Percentiles rank a stretch among this genome's conserved stretches.
These are phyloP conservation scores for Scopulariopsis brevicaulis DNA, from an alignment of 2,329 filamentous ascomycete genomes.

Conservation along the genomic window DNA sequence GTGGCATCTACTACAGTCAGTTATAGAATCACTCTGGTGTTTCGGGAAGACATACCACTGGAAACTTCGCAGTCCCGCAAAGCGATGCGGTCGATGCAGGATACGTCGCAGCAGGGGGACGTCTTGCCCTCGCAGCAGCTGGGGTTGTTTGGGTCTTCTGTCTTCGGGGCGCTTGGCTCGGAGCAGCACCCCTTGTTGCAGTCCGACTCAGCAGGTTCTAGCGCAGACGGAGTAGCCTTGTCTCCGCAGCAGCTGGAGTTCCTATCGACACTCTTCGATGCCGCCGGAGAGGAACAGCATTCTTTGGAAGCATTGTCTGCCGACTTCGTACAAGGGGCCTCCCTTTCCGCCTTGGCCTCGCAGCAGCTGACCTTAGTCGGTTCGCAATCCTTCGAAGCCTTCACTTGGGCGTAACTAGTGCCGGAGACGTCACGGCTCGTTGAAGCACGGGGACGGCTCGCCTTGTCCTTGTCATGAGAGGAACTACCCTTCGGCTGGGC, in stretches of 20 bases:
- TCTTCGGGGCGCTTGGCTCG: not conserved
- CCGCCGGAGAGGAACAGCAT: not conserved
- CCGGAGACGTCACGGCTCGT: no score
- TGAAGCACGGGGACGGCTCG: not conserved
- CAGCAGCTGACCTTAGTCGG: not conserved
- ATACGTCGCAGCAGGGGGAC: conserved; percentile 27
- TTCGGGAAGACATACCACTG: not conserved
- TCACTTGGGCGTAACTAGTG: not conserved
- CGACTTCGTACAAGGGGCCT: not conserved
- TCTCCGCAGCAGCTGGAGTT: not conserved
- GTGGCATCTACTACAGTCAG: not conserved
- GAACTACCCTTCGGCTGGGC: no score
- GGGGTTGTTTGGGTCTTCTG: conserved; percentile 4
- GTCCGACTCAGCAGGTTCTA: not conserved
- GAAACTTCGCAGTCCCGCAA: conserved; percentile 22
- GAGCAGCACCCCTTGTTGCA: not conserved
- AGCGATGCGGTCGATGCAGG: conserved; percentile 31
- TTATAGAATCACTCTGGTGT: not conserved
- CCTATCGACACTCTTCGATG: not conserved
- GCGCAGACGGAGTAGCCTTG: not conserved
- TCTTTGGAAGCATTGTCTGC: not conserved
- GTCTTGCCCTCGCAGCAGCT: conserved; percentile 29
- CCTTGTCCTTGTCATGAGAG: not conserved
- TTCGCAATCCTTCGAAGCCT: not conserved
- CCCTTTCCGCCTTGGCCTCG: not conserved